Conservation (phyloP, 768 basidiomycete genomes). For the Omphalotus guepiniiformis region DNA sequence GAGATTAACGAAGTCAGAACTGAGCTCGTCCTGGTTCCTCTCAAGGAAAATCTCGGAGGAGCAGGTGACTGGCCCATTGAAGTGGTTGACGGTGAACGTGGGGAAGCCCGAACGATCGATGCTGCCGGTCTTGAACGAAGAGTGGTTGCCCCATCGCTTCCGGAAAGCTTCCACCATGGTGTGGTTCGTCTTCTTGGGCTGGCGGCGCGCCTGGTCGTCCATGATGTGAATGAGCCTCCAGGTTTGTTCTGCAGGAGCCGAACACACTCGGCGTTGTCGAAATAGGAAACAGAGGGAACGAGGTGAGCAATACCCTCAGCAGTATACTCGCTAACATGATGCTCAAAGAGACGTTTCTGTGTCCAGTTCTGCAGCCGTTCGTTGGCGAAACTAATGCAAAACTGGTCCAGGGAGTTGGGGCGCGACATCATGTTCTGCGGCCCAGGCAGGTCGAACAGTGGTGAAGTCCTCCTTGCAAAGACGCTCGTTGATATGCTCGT, state of each 20-base stretch:
- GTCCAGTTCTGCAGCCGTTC: slow-evolving; percentile 86
- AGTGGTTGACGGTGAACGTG: slow-evolving; percentile 91
- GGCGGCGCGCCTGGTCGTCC: slow-evolving; percentile 90
- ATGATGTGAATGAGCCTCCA: slow-evolving; percentile 96
- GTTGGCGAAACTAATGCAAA: slow-evolving; percentile 95
- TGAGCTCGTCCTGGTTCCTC: slow-evolving; percentile 83
- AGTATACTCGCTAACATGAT: slow-evolving; percentile 77
- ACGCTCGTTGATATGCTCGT: slow-evolving; percentile 93
- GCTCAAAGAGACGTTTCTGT: slow-evolving; percentile 76
- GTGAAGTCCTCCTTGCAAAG: slow-evolving; percentile 91
- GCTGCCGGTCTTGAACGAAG: slow-evolving; percentile 80
- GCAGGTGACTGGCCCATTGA: slow-evolving; percentile 87
- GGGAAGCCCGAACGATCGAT: slow-evolving; percentile 75
- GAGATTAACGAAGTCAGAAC: slow-evolving; percentile 89
- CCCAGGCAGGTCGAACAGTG: slow-evolving; percentile 92
- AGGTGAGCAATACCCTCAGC: slow-evolving; percentile 73
- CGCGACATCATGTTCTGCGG: slow-evolving; percentile 86
- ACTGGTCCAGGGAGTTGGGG: slow-evolving; percentile 92
- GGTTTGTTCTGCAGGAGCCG: slow-evolving; percentile 81
- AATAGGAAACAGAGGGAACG: slow-evolving; percentile 71
- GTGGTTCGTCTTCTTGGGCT: slow-evolving; percentile 86
- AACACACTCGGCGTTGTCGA: slow-evolving; percentile 89
- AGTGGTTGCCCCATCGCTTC: slow-evolving; percentile 93
- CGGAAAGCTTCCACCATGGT: slow-evolving; percentile 93
- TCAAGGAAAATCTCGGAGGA: slow-evolving; percentile 88